Conservation (phyloP, 1,139 yeast genomes). For the Pichia sp. region DNA sequence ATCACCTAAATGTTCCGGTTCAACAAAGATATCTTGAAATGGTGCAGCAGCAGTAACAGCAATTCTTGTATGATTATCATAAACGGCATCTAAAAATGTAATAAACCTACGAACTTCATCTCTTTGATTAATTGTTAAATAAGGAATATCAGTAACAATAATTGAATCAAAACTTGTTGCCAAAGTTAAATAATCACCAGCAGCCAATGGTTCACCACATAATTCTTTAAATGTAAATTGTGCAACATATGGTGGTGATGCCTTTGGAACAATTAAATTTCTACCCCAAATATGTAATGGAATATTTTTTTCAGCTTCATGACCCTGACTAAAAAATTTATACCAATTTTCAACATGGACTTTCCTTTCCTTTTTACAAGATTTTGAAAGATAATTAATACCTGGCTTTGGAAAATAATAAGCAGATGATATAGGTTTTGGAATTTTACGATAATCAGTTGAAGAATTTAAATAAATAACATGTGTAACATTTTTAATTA, state of each 20-base stretch:
- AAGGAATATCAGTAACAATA: constrained; percentile 87
- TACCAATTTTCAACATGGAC: constrained; percentile 78
- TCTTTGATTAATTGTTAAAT: constrained; percentile 66
- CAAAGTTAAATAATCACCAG: constrained; percentile 86
- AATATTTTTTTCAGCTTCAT: constrained; percentile 35
- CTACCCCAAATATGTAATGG: constrained; percentile 83
- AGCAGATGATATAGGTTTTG: constrained; percentile 75
- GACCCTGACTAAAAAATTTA: constrained; percentile 61
- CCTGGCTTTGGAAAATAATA: constrained; percentile 73
- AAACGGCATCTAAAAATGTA: constrained; percentile 90
- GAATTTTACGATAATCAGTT: constrained; percentile 86
- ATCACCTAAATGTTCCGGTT: constrained; percentile 59
- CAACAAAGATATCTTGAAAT: constrained; percentile 79
- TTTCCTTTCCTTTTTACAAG: constrained; percentile 41
- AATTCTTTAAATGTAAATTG: constrained; percentile 80
- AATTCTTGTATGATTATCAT: constrained; percentile 79
- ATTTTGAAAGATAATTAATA: constrained; percentile 43
- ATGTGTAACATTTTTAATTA: constrained; percentile 64
- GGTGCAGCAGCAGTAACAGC: constrained; percentile 88
- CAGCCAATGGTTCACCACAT: constrained; percentile 86
- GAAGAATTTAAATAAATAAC: constrained; percentile 84
- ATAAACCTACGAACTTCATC: constrained; percentile 87
- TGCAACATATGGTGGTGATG: constrained; percentile 77
- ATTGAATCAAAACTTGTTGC: constrained; percentile 75
- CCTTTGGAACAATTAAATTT: constrained; percentile 62